Evolutionary conservation across 768 basidiomycete genomes (phyloP).

Genomic region (Lentinula boryana): DNA sequence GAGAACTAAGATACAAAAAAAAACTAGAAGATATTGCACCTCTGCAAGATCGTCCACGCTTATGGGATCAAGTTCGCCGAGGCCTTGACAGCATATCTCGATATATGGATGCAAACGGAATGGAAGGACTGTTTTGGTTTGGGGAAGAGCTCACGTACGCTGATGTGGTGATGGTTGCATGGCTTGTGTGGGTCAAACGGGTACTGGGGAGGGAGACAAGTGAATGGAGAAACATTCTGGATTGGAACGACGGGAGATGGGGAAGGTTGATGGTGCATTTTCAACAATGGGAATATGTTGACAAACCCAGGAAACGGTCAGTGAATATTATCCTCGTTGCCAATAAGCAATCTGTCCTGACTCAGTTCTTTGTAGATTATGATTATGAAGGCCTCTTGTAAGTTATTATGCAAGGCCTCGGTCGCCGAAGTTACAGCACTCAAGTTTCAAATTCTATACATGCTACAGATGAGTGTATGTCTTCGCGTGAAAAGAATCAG

Average conservation of each 20-base stretch:
- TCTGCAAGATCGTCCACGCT: neutral
- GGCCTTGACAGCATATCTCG: neutral
- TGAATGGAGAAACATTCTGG: neutral
- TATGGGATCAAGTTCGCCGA: neutral
- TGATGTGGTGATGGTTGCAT: neutral
- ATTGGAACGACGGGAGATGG: neutral
- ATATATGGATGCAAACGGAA: neutral
- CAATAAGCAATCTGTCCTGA: neutral
- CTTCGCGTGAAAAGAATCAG: conserved; percentile 2
- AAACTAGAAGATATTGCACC: neutral
- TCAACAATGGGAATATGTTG: neutral
- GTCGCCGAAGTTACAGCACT: too few relatives aligned
- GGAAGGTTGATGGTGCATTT: neutral
- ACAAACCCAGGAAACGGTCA: neutral
- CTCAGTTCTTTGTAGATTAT: neutral
- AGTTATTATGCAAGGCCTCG: too few relatives aligned
- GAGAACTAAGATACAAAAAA: neutral
- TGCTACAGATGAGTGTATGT: too few relatives aligned
- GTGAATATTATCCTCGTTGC: neutral
- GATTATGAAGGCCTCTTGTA: too few relatives aligned
- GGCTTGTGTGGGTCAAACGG: neutral
- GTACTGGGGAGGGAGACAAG: neutral
- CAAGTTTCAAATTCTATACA: too few relatives aligned
- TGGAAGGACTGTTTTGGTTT: neutral
- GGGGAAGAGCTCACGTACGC: neutral